Evolutionary conservation across 2,329 filamentous ascomycete genomes (phyloP), one percentile per base, ranked within the genome.

Genomic region (Cytospora chrysosperma): DNA sequence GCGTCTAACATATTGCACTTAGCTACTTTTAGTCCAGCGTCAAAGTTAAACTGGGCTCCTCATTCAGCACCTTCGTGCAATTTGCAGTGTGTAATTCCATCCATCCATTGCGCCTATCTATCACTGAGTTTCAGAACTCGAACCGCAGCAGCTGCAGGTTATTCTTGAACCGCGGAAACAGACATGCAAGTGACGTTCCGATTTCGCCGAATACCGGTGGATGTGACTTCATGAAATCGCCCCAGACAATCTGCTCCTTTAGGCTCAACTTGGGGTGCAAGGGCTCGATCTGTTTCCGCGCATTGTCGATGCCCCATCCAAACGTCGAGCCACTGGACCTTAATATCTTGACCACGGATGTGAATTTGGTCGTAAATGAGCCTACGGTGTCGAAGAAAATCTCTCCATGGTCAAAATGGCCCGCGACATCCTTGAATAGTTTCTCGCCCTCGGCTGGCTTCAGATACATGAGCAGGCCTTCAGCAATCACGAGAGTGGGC

Each of bases 331-430:
- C 7, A n/a, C 40, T 43, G 40, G 40, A 43, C 21, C 9, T 43
- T 19, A 43, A 9, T 7, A 43, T n/a, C 40, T 43, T 21, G 6
- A 43, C 17, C 19, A 8, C 17, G 19, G 40, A 43, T 1, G 40
- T n/a, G 17, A 43, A n/a, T 21, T 19, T 43, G 9, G 40, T 43
- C 17, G 24, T 40, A 4, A 56, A 28, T 12, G 43, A 28, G 53
- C 59, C 59, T 4, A 27, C 12, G 5, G 59, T 57, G 59, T 62
- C 59, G 47, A 56, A 37, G 21, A 51, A 15, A 27, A 62, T 24
- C 28, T 62, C 52, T 19, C 59, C 59, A 7, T 32, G 24, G 21
- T 47, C 26, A 21, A 62, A 62, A 40, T 62, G 53, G n/a, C 47
- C 53, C 28, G 47, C 54, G 6, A 62, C n/a, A 28, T 53, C 47